Evolutionary conservation across 2,329 filamentous ascomycete species (phyloP).

Genomic region (Calonectria hawksworthii): DNA sequence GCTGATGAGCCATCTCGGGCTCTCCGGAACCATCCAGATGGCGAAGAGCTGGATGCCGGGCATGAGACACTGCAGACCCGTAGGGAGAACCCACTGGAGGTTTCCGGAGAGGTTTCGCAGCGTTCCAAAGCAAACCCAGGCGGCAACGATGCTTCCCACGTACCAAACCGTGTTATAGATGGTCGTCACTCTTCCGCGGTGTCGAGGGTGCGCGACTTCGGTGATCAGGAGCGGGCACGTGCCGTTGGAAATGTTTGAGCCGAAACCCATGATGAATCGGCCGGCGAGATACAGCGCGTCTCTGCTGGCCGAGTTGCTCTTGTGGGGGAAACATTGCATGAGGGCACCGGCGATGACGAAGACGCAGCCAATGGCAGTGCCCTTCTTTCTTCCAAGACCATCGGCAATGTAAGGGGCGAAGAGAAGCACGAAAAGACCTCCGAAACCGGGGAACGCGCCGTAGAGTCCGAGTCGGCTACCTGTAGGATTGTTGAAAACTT

Average conservation of each 20-base stretch:
- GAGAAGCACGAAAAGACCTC: conserved; percentile 42
- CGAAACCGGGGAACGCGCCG: conserved; percentile 42
- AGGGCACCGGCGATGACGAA: conserved; percentile 38
- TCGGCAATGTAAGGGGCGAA: conserved; percentile 44
- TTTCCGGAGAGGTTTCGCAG: conserved; percentile 31
- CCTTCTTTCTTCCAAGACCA: conserved; percentile 40
- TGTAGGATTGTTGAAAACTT: conserved; percentile 40
- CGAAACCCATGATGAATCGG: conserved; percentile 42
- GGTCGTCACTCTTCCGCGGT: conserved; percentile 40
- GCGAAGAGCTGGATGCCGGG: conserved; percentile 38
- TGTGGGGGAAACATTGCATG: conserved; percentile 41
- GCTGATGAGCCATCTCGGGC: conserved; percentile 39
- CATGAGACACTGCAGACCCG: conserved; percentile 39
- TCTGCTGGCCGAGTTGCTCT: conserved; percentile 14
- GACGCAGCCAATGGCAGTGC: conserved; percentile 37
- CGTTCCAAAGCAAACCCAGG: conserved; percentile 40
- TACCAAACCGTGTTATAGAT: conserved; percentile 45
- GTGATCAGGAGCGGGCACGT: conserved; percentile 43
- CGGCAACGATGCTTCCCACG: conserved; percentile 40
- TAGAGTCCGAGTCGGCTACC: conserved; percentile 44
- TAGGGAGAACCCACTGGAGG: conserved; percentile 40
- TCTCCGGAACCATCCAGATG: conserved; percentile 39
- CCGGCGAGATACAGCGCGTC: conserved; percentile 40
- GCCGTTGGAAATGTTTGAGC: conserved; percentile 42
- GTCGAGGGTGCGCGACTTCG: conserved; percentile 39